Evolutionary conservation across 2,329 filamentous ascomycete genomes (phyloP), one percentile per base, ranked within the genome.

Genomic region (Aureobasidium leucospermi): DNA sequence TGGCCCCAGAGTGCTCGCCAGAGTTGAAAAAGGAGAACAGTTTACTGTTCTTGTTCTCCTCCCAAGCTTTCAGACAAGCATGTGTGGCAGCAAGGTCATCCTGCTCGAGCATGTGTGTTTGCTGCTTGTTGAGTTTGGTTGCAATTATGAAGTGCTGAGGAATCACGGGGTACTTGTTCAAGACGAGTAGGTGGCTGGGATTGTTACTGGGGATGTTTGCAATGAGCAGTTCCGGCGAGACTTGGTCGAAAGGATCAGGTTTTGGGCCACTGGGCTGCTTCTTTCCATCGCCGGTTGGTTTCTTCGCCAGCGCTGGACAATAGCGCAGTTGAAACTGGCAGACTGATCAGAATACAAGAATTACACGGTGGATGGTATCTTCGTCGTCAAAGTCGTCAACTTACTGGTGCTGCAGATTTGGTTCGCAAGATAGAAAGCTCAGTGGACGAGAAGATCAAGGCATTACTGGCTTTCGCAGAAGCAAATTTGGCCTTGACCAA

Each of bases 121-220:
- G 87, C n/a, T 76, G 74, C 67, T 83, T 81, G 69, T 85, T 84
- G 1, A 74, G 70, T n/a, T 74, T 81, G 0, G 87, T 90, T 0
- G 84, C 81, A 49, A 90, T 78, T 65, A 90, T 88, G 68, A 88
- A 88, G 73, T 90, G 87, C 66, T 85, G 79, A 0, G 82, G 80
- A 36, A 88, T 85, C 51, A 90, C 74, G 51, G 87, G 86, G 66
- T 87, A 90, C 71, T 90, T 90, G 76, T 90, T 90, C 42, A 90
- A 75, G 1, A 90, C 82, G 43, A 90, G 77, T 61, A 80, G 78
- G 70, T 90, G 86, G 8, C 75, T 70, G 0, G 82, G 75, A 28
- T 69, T 62, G 6, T 58, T 55, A 2, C 62, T 36, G 1, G 75
- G 75, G 7, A 88, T 67, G 13, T 42, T 13, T 45, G 85, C 71